Evolutionary conservation across 352 stramenopile genomes (phyloP).

Genomic region (Phytopythium helicoides): DNA sequence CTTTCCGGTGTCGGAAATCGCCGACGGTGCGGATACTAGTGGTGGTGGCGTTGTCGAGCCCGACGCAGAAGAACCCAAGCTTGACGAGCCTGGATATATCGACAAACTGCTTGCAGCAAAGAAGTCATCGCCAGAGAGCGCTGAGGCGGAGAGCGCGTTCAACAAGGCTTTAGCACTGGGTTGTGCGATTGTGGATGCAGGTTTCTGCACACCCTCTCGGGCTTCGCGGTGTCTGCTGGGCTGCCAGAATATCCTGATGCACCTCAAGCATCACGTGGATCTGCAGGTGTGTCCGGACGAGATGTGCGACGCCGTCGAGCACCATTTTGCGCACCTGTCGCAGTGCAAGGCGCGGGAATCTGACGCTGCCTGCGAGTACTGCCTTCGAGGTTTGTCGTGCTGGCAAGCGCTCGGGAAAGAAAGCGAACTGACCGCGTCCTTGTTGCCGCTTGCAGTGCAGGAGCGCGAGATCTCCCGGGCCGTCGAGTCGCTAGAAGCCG

Average conservation of each 20-base stretch:
- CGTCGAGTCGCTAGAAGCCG: constrained; percentile 45
- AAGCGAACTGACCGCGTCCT: no score
- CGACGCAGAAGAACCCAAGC: not conserved
- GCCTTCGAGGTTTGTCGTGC: constrained; percentile 41
- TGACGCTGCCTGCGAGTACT: constrained; percentile 50
- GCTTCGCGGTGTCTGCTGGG: constrained; percentile 45
- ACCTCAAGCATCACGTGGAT: constrained; percentile 62
- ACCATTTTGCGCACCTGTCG: constrained; percentile 58
- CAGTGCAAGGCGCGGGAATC: constrained; percentile 34
- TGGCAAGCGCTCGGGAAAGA: no score
- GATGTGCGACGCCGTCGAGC: constrained; percentile 54
- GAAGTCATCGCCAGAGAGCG: constrained; percentile 1
- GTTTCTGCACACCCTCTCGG: constrained; percentile 52
- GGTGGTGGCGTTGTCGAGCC: not conserved
- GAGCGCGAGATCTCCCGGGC: constrained; percentile 45
- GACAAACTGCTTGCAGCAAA: constrained; percentile 26
- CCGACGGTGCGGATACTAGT: not conserved
- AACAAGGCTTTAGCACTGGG: constrained; percentile 39
- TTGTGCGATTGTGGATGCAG: constrained; percentile 58
- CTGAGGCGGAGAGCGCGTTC: constrained; percentile 28
- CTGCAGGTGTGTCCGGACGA: constrained; percentile 45
- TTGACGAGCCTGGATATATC: constrained; percentile 20
- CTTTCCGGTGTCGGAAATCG: no score
- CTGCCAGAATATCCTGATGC: constrained; percentile 52
- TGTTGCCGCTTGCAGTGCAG: constrained; percentile 24